phyloP scores from a whole-genome alignment of 1,139 yeast species.

The Keqinozyma sinolaborantium region DNA sequence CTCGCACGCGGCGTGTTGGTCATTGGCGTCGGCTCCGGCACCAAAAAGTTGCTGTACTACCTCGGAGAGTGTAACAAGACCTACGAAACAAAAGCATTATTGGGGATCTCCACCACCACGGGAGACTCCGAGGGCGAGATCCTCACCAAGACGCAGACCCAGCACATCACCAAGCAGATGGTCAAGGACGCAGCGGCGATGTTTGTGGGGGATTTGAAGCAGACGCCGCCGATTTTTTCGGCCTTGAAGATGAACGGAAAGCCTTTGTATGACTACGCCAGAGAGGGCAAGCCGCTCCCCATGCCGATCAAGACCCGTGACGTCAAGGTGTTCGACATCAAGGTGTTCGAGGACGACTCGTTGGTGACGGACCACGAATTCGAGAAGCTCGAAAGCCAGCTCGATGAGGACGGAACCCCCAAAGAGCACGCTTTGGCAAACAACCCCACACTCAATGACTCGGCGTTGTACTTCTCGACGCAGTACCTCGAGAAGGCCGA shows the following conservation, averaged over 20 bases:
- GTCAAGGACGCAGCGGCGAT: constrained; percentile 50
- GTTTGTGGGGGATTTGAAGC: constrained; percentile 76
- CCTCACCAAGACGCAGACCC: constrained; percentile 51
- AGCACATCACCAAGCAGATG: constrained; percentile 55
- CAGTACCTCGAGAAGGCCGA: constrained; percentile 46
- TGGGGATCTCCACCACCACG: constrained; percentile 90
- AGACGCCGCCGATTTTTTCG: constrained; percentile 93
- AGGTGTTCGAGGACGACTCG: constrained; percentile 50
- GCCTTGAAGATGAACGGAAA: constrained; percentile 94
- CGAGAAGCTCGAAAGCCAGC: constrained; percentile 43
- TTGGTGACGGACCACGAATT: constrained; percentile 57
- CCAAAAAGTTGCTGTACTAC: constrained; percentile 72
- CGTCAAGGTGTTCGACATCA: constrained; percentile 56
- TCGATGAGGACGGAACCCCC: constrained; percentile 50
- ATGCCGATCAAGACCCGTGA: constrained; percentile 73
- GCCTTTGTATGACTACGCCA: constrained; percentile 90
- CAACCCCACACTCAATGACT: constrained; percentile 63
- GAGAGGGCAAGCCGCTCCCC: constrained; percentile 85
- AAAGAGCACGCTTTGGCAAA: constrained; percentile 43
- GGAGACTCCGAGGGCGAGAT: constrained; percentile 92
- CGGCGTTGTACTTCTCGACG: constrained; percentile 54
- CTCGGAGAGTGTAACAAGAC: constrained; percentile 70
- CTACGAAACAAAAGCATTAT: constrained; percentile 78
- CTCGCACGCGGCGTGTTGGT: constrained; percentile 91
- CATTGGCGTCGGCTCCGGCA: constrained; percentile 87